Conservation (phyloP, 345 rosid genomes). For the Mercurialis annua region DNA sequence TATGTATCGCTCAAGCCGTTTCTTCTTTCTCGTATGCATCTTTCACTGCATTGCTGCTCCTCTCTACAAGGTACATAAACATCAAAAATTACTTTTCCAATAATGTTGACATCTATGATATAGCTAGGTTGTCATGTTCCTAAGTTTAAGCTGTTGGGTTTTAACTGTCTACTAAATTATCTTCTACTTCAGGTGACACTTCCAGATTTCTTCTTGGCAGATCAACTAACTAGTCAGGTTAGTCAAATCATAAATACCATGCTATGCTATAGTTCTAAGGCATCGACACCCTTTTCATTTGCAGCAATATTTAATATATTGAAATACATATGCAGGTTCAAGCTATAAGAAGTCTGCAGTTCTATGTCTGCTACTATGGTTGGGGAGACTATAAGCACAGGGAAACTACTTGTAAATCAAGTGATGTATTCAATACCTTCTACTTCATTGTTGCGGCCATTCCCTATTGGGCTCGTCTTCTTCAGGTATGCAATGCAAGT, state of each 20-base stretch:
- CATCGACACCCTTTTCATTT: neutral
- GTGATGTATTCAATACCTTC: slow-evolving; percentile 35
- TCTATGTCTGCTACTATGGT: slow-evolving; percentile 64
- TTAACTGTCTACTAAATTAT: neutral
- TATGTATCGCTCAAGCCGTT: slow-evolving; percentile 35
- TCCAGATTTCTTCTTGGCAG: slow-evolving; percentile 69
- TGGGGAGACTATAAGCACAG: slow-evolving; percentile 57
- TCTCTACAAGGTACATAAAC: slow-evolving; percentile 39
- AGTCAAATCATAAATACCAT: slow-evolving; percentile 8
- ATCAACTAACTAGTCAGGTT: slow-evolving; percentile 70
- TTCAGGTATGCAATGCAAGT: slow-evolving; percentile 33
- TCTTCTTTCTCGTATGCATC: slow-evolving; percentile 32
- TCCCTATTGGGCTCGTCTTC: slow-evolving; percentile 58
- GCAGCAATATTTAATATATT: neutral
- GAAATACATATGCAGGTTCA: slow-evolving; percentile 60
- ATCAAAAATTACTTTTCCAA: neutral
- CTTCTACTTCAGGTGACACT: slow-evolving; percentile 42
- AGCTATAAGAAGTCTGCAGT: slow-evolving; percentile 69
- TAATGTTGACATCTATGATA: too few species aligned
- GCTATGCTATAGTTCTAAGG: neutral
- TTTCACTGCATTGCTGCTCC: slow-evolving; percentile 42
- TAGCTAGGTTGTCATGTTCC: too few species aligned
- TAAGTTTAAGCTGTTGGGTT: neutral
- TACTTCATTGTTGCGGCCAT: slow-evolving; percentile 53
- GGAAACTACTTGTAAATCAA: slow-evolving; percentile 35